These are phyloP conservation scores for Effrenium voratum DNA, from an alignment of 73 alveolate species.

Conservation along the genomic window DNA sequence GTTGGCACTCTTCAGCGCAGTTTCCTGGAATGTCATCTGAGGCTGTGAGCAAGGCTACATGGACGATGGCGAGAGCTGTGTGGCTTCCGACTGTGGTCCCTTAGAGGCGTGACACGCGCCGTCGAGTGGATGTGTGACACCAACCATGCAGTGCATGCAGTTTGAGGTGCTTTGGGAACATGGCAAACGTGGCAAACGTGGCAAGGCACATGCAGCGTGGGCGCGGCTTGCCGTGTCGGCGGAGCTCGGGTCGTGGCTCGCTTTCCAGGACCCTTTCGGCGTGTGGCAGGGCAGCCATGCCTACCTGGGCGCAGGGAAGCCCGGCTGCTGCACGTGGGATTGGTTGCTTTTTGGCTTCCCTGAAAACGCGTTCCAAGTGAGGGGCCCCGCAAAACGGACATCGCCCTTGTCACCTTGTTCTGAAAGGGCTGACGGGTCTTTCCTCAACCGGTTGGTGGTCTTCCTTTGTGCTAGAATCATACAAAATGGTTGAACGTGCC, in stretches of 20 bases:
- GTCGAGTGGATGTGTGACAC: neutral
- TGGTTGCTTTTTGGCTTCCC: too few species aligned
- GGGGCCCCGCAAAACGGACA: too few species aligned
- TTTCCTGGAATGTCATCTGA: neutral
- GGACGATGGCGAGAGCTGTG: constrained; percentile 93
- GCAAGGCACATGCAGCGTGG: neutral
- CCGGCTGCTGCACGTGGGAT: too few species aligned
- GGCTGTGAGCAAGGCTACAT: constrained; percentile 92
- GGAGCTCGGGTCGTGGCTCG: neutral
- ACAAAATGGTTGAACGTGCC: neutral
- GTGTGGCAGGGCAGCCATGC: constrained; percentile 80
- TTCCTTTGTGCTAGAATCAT: too few species aligned
- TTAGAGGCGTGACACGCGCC: constrained; percentile 15
- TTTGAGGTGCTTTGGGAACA: neutral
- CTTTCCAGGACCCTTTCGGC: constrained; percentile 71
- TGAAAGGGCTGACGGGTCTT: too few species aligned
- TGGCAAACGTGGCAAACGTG: neutral
- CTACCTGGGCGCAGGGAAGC: too few species aligned
- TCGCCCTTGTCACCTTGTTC: too few species aligned
- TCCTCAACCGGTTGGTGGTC: too few species aligned
- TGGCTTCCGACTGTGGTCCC: constrained; percentile 68
- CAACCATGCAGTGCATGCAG: neutral
- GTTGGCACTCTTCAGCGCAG: too few species aligned
- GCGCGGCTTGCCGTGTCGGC: neutral
- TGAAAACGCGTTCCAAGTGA: too few species aligned